These are phyloP conservation scores for Solanum hybrid DNA, from an alignment of 305 asterid species.

Conservation along the genomic window DNA sequence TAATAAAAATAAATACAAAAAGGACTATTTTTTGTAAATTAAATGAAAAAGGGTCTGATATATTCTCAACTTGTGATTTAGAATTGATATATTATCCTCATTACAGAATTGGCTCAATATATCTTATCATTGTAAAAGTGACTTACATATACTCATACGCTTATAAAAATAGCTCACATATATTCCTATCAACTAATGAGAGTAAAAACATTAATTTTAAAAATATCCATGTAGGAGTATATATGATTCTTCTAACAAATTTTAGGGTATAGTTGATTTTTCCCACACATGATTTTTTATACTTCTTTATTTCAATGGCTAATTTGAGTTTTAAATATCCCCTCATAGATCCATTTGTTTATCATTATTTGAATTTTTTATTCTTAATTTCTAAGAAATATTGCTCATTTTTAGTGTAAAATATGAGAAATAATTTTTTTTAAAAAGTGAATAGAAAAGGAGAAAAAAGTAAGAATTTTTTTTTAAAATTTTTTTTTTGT, in stretches of 20 bases:
- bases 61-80: background rate
- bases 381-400: background rate
- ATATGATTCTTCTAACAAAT: background rate
- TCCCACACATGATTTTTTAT: background rate
- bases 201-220: no score
- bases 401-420: background rate
- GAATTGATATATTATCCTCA: background rate
- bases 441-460: background rate
- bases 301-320: background rate
- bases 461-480: background rate
- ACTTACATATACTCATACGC: background rate
- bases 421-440: no score
- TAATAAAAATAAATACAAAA: no score
- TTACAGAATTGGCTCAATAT: background rate
- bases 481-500: no score
- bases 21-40: background rate
- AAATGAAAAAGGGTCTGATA: background rate
- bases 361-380: no score
- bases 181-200: background rate
- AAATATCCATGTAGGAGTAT: background rate
- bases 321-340: background rate
- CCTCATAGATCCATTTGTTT: background rate
- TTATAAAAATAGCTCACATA: no score
- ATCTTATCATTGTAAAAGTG: background rate
- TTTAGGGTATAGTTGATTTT: background rate